These are phyloP conservation scores for Coccomyxa sp. DNA, from an alignment of 139 green algal species.

Conservation along the genomic window DNA sequence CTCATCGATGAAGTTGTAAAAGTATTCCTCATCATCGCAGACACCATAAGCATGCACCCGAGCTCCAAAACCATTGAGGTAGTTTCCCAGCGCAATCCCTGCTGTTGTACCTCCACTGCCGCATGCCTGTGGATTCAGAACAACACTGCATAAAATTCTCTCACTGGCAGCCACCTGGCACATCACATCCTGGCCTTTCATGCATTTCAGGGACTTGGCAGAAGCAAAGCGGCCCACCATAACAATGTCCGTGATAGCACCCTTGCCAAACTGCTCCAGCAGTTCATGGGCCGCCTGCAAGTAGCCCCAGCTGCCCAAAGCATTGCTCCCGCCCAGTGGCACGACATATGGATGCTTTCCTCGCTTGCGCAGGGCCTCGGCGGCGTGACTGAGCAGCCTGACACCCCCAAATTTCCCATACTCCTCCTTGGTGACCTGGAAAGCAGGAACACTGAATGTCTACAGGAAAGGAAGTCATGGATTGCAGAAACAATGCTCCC, in stretches of 20 bases:
- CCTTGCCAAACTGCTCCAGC: slow-evolving; percentile 40
- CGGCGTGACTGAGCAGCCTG: slow-evolving; percentile 51
- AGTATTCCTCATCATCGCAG: slow-evolving; percentile 81
- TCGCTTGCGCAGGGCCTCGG: slow-evolving; percentile 47
- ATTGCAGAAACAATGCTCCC: no score
- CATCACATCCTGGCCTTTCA: no score
- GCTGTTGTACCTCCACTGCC: slow-evolving; percentile 85
- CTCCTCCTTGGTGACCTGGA: slow-evolving; percentile 87
- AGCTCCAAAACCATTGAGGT: slow-evolving; percentile 47
- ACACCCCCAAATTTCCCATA: slow-evolving; percentile 62
- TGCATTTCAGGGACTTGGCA: background rate
- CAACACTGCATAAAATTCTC: background rate
- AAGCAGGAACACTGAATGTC: background rate
- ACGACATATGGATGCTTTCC: slow-evolving; percentile 83
- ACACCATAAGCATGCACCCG: slow-evolving; percentile 71
- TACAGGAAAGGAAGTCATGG: background rate
- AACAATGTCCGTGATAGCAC: slow-evolving; percentile 67
- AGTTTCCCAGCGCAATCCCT: slow-evolving; percentile 71
- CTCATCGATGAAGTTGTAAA: slow-evolving; percentile 76
- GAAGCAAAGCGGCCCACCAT: slow-evolving; percentile 33
- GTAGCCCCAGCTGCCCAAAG: slow-evolving; percentile 88
- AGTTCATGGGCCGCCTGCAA: slow-evolving; percentile 78
- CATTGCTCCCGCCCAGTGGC: slow-evolving; percentile 82
- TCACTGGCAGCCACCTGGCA: background rate
- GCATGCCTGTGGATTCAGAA: slow-evolving; percentile 61